Evolutionary conservation across 352 stramenopile genomes (phyloP).

Genomic region (Aphanomyces cochlioides): DNA sequence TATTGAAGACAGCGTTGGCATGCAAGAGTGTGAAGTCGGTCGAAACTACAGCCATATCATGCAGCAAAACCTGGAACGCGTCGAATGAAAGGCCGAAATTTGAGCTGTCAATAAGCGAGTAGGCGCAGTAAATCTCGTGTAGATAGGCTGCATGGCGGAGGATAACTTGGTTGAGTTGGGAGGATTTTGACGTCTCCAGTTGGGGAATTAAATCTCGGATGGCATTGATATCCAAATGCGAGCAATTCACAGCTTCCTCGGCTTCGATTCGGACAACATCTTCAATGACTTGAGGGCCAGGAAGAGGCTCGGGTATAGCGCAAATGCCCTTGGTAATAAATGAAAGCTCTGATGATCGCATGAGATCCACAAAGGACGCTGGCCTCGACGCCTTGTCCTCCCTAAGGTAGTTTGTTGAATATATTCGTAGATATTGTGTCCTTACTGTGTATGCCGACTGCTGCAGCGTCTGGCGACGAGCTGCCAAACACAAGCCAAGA

Average conservation of each 20-base stretch:
- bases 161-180: slow-evolving; percentile 7
- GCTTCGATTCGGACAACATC: neutral
- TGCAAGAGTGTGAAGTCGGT: slow-evolving; percentile 8
- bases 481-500: slow-evolving; percentile 9
- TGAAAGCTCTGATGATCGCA: slow-evolving; percentile 21
- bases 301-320: neutral
- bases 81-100: neutral
- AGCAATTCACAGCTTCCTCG: neutral
- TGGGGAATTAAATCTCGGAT: slow-evolving; percentile 21
- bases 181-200: slow-evolving; percentile 13
- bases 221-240: neutral
- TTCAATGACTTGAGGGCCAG: slow-evolving; percentile 5
- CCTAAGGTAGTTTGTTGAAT: no score
- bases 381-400: neutral
- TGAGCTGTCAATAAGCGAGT: slow-evolving; percentile 28
- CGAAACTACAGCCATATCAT: slow-evolving; percentile 9
- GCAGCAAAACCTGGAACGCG: slow-evolving; percentile 18
- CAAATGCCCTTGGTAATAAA: slow-evolving; percentile 28
- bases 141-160: slow-evolving; percentile 23
- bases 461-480: neutral
- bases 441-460: neutral
- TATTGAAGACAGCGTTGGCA: neutral
- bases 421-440: no score
- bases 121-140: slow-evolving; percentile 22
- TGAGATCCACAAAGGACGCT: slow-evolving; percentile 14